These are phyloP conservation scores for Podospora pseudopauciseta DNA, from an alignment of 495 filamentous ascomycete species.

Conservation along the genomic window DNA sequence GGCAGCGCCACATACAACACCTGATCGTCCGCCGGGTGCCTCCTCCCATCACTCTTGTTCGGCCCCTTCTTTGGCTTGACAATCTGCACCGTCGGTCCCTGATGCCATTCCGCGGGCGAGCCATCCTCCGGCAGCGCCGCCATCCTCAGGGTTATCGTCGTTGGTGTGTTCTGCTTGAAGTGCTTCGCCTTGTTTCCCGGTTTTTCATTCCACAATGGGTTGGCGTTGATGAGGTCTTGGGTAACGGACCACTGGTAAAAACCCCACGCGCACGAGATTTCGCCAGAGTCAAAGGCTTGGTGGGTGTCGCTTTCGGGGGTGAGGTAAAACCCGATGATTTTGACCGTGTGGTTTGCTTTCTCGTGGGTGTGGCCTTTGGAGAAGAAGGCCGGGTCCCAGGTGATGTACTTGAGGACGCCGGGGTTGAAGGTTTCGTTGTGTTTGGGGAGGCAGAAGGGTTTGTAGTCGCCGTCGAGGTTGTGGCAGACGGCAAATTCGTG, in stretches of 20 bases:
- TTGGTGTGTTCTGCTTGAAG: neutral
- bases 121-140: neutral
- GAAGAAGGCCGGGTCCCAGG: neutral
- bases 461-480: neutral
- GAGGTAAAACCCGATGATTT: constrained; percentile 2
- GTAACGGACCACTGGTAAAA: constrained; percentile 3
- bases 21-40: neutral
- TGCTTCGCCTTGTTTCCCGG: neutral
- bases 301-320: neutral
- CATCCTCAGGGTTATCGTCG: neutral
- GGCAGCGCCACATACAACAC: neutral
- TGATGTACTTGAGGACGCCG: neutral
- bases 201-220: neutral
- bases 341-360: neutral
- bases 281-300: constrained; percentile 1
- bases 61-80: neutral
- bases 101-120: neutral
- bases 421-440: constrained; percentile 1
- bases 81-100: neutral
- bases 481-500: neutral
- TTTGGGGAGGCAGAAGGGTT: neutral
- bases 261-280: neutral
- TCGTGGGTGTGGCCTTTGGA: neutral
- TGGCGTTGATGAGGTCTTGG: neutral
- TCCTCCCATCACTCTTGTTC: neutral